Evolutionary conservation across 192 early-diverging fungal genomes (phyloP), one percentile per base, ranked within the genome.

Genomic region (Linnemannia zychae): DNA sequence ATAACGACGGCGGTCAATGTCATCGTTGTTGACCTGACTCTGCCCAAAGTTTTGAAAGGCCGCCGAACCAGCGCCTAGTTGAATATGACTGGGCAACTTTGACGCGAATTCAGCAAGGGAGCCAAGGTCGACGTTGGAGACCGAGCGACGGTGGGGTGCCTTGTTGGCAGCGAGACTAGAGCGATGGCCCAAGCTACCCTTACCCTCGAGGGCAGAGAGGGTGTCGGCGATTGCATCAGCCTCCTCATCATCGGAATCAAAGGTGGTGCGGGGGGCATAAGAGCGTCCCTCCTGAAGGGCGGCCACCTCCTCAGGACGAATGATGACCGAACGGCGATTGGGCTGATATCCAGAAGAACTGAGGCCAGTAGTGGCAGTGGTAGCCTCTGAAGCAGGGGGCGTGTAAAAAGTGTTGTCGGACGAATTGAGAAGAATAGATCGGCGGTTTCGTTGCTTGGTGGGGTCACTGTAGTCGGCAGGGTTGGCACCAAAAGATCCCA

Each of bases 161-260:
- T 71, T 76, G 53, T 57, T 63, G 52, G 83, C 37, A 13, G 83
- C 57, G n/a, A 76, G 12, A 47, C 83, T 85, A 15, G 78, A 76
- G n/a, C 83, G 67, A 38, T 75, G 57, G 53, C 83, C 57, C 1
- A 79, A 16, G 34, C 40, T 67, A 6, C 69, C 78, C 40, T 85
- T 85, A 44, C 83, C 83, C n/a, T 85, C 83, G 22, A 85, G 83
- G 4, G 83, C 83, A 1, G 83, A 85, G n/a, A 85, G 77, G 17
- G 83, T 52, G 28, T 85, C 83, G 13, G 83, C 83, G n/a, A 85
- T 52, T 4, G 77, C 77, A 60, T 85, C 83, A 7, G 77, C 20
- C 28, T 85, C 83, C 34, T 80, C 78, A 22, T 85, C 83, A 13
- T 78, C 78, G 4, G 69, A 75, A 68, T 47, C 66, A 40, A 68